Percentiles rank a stretch among this genome's conserved stretches.
Conservation (phyloP, 495 filamentous ascomycete species). For the Schizothecium vesticola region DNA sequence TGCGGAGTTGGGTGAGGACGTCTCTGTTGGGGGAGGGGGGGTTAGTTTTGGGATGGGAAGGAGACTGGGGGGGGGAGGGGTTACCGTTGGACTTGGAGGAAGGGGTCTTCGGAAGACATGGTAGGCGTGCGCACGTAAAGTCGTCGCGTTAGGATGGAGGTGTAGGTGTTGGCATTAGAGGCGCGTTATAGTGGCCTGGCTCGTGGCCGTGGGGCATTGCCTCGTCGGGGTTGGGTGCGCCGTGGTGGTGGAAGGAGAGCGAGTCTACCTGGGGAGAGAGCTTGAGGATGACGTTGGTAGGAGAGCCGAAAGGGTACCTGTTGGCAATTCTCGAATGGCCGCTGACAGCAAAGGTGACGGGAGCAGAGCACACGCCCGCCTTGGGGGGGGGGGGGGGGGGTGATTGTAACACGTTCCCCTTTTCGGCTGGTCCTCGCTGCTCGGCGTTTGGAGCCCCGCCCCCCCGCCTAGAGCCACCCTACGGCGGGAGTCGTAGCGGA, state of each 20-base stretch:
- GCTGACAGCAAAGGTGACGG: background rate
- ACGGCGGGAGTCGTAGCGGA: background rate
- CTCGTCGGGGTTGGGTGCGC: background rate
- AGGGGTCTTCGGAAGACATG: constrained; percentile 77
- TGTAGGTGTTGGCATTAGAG: constrained; percentile 13
- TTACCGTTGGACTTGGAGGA: constrained; percentile 88
- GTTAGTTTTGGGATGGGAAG: background rate
- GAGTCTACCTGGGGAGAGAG: background rate
- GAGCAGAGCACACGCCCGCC: background rate
- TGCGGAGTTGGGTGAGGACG: constrained; percentile 73
- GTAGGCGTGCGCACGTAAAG: background rate
- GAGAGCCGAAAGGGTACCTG: background rate
- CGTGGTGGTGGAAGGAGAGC: background rate
- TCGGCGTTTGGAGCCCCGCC: constrained; percentile 1
- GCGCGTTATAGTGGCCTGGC: background rate
- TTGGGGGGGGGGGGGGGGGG: background rate
- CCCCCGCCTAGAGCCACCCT: background rate
- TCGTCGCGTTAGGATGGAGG: background rate
- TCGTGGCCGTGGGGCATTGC: constrained; percentile 1
- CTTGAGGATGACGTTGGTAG: constrained; percentile 12
- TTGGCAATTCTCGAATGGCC: background rate
- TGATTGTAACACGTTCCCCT: background rate
- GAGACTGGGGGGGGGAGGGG: constrained; percentile 17
- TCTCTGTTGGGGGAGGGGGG: constrained; percentile 50
- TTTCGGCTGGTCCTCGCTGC: background rate